Evolutionary conservation across 2,329 filamentous ascomycete species (phyloP).

Genomic region (Botryotinia narcissicola): DNA sequence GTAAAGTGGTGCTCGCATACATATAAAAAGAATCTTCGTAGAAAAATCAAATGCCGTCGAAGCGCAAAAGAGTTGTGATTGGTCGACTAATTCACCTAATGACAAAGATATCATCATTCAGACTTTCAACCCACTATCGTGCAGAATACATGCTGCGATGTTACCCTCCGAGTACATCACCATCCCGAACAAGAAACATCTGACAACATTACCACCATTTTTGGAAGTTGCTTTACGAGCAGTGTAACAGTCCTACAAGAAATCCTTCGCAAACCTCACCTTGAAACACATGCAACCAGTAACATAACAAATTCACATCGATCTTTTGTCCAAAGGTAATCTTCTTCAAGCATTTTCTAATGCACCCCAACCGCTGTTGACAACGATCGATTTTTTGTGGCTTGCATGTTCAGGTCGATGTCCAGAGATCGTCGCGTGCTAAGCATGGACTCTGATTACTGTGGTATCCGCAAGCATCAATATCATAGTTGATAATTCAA

Average conservation of each 20-base stretch:
- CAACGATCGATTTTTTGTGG: not conserved
- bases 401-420: not conserved
- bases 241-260: not conserved
- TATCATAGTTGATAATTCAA: not conserved
- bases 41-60: not conserved
- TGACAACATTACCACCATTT: not conserved
- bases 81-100: not conserved
- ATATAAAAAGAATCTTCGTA: constrained; percentile 1
- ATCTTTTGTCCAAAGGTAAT: not conserved
- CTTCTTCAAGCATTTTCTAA: not conserved
- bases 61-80: not conserved
- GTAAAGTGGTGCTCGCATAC: not conserved
- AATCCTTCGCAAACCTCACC: constrained; percentile 10
- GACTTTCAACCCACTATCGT: not conserved
- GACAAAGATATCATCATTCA: not conserved
- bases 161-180: not conserved
- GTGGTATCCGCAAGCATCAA: not conserved
- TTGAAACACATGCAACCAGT: constrained; percentile 4
- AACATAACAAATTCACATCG: not conserved
- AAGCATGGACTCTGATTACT: not conserved
- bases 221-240: constrained; percentile 3
- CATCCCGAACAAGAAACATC: not conserved
- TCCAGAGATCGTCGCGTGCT: constrained; percentile 5
- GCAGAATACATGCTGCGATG: not conserved
- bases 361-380: not conserved